Base-by-base conservation (phyloP, 768 basidiomycete species). In the Termitomyces sp. region DNA sequence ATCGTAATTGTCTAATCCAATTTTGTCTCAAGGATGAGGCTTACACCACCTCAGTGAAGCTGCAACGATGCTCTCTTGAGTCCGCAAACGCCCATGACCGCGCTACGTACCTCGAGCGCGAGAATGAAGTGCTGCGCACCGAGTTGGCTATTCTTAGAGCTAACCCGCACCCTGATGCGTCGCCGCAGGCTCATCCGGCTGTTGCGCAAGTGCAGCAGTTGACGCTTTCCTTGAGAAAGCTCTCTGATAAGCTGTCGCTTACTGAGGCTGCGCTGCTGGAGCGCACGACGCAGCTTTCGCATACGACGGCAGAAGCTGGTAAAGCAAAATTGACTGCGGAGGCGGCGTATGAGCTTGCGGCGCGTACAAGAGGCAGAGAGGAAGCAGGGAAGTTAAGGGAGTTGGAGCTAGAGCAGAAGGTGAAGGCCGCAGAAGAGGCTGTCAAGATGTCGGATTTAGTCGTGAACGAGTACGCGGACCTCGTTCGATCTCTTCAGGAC, bases 381-480 rank as follows among this genome's bases (percentile, higher is more conserved):
- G 84, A 88, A 60, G 79, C 81, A 4, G 73, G 72, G 1, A 75
- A 77, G 40, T 67, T 67, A 4, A 75, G 78, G n/a, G 82, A 84
- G 62, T 67, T 76, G 21, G 78, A 77, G 31, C 66, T 87, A 49
- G 74, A 79, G 60, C 59, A 73, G 59, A 77, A 69, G 61, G 67
- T 82, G 3, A 73, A 70, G 37, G 73, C 71, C 21, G 77, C 78
- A 4, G 80, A 86, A 59, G 84, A 89, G 66, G 81, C 86, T 59
- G 71, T 74, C 34, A 77, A 75, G 61, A 81, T 89, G 78, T 77
- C 78, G 40, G 89, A 92, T 56, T 66, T 79, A 31, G 85, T 83
- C 5, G 79, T 92, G 16, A 74, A 78, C 51, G 87, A 92, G 61
- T 92, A 92, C 52, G 90, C 90, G 0, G 83, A 82, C 57, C 78